Evolutionary conservation across 1,284 basidiomycete species (phyloP), one percentile per base, ranked within the genome.

Genomic region (Phlebopus sp.): DNA sequence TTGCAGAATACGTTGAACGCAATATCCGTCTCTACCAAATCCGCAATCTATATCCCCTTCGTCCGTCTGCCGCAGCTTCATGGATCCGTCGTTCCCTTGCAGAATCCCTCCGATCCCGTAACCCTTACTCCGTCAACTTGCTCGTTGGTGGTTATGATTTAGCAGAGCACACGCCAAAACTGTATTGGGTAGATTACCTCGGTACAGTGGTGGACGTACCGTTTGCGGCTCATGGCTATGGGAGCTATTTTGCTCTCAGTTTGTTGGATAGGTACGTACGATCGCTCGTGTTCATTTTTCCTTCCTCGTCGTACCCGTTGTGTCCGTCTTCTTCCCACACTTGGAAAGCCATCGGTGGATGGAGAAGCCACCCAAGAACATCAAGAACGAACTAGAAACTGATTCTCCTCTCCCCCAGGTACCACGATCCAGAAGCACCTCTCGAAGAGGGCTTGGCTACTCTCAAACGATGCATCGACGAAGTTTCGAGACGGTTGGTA

Each of bases 11-110:
- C 62, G 81, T 98, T 55, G 94, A 98, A 69, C 84, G 95, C 55
- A 99, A 98, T 73, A 82, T 98, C 59, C 85, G 94, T 42, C 76
- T 99, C 44, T 96, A 97, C 72, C 92, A 97, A 61, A 99, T 99
- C 64, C 86, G 96, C 71, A 90, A 95, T 73, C 79, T 86, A 63
- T 86, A 93, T 66, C 79, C 92, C 17, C 86, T 98, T 35, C 86
- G 92, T 37, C 96, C 96, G 3, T 78, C 86, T 30, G 87, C 94
- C 4, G 93, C 95, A 15, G 92, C 95, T 3, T 82, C 93, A 14
- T 99, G 95, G 95, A 91, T 97, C 59, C 89, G 96, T 32, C 83
- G 91, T 51, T 78, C 90, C 25, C 80, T 99, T 21, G 96, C 96
- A 29, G 82, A 92, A 50, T 92, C 92, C 0, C 70, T 99, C 15